Evolutionary conservation across 176 grass and related monocot genomes (phyloP).

Genomic region (Juncus inflexus): DNA sequence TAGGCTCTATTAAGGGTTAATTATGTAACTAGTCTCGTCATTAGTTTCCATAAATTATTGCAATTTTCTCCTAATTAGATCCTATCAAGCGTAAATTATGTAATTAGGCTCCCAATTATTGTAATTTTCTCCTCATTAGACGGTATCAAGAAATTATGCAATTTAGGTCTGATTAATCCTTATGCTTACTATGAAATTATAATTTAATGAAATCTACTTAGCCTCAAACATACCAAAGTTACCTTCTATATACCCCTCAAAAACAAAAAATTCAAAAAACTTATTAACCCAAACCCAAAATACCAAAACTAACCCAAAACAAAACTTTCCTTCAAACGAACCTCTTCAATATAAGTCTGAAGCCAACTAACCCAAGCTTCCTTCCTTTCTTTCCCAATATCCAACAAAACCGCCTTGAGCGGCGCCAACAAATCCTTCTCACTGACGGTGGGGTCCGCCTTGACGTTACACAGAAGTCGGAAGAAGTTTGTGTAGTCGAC

Average conservation of each 20-base stretch:
- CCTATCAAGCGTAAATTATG: too few relatives aligned
- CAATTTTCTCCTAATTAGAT: too few relatives aligned
- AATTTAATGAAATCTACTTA: too few relatives aligned
- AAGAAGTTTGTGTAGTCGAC: constrained; percentile 99
- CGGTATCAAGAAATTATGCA: too few relatives aligned
- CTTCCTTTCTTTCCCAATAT: constrained; percentile 96
- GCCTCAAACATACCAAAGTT: background rate
- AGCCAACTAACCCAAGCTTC: constrained; percentile 95
- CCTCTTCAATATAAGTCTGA: constrained; percentile 88
- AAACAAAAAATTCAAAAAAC: too few relatives aligned
- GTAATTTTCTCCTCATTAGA: too few relatives aligned
- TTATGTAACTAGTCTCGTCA: too few relatives aligned
- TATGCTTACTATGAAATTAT: too few relatives aligned
- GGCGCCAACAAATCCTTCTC: constrained; percentile 69
- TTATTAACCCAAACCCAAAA: constrained; percentile 51
- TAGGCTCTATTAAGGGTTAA: too few relatives aligned
- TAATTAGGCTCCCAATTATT: too few relatives aligned
- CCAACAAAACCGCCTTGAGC: constrained; percentile 85
- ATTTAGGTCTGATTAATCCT: too few relatives aligned
- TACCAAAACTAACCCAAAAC: constrained; percentile 72
- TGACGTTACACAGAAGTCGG: constrained; percentile 83
- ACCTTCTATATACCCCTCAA: too few relatives aligned
- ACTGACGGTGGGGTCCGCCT: constrained; percentile 48
- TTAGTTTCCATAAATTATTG: background rate
- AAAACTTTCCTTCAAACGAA: constrained; percentile 8